Base-by-base conservation (phyloP, 2,329 filamentous ascomycete species). In the Epichloe amarillans region DNA sequence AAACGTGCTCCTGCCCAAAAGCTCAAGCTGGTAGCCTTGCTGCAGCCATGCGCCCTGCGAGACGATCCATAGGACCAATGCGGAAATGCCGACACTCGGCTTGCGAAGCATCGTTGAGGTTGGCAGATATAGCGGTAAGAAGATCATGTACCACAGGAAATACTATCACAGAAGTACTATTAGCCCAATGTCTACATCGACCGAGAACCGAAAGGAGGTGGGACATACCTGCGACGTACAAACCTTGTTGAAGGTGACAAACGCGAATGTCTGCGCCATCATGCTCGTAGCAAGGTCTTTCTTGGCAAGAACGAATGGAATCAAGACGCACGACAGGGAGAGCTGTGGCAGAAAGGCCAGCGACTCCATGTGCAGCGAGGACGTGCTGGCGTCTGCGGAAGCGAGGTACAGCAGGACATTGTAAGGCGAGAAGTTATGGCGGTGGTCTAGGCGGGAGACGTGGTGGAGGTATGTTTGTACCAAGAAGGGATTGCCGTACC, bases 391-490 rank as follows among this genome's bases (percentile, higher is more conserved):
- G 2, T 72, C 68, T 2, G 86, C 82, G 0, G 93, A 95, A 47
- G 83, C 83, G 41, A 95, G 77, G 65, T 98, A 95, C 2, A 98
- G 77, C 7, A 96, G 76, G 1, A 83, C 86, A 66, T 95, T 96
- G 74, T 97, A 98, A 1, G 89, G 87, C 10, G 90, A 96, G 70
- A 98, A 98, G 71, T 98, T 98, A 71, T 98, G 93, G 14, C 93
- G 84, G 68, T 98, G 93, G 65, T 98, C 93, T 65, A 95, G 84
- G 53, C 93, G 85, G 4, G 84, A 89, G 54, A 97, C 73, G 66
- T 98, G 93, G 69, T 98, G 90, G 53, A 95, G 76, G 69, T 85
- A 98, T 39, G 89, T 97, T 66, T 98, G 89, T 53, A 86, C 75
- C 33, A 97, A 66, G 69, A 97, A 98, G 0, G 86, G 82, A 53